Conservation (phyloP, 2,329 filamentous ascomycete genomes). For the Paraconiothyrium sp. region DNA sequence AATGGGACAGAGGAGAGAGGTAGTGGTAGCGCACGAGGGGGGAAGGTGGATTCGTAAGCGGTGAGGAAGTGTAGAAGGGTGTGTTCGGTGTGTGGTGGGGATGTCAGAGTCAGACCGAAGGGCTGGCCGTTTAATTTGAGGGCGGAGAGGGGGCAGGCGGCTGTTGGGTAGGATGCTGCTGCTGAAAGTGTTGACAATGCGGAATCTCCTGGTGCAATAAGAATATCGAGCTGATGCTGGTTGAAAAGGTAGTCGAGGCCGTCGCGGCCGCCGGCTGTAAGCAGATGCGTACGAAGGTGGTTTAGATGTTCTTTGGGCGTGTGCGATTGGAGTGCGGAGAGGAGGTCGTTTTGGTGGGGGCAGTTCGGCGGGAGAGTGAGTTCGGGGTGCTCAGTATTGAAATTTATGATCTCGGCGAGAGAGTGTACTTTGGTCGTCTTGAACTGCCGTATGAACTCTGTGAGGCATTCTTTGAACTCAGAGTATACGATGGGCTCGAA, state of each 20-base stretch:
- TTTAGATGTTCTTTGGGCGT: slow-evolving; percentile 36
- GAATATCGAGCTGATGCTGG: slow-evolving; percentile 40
- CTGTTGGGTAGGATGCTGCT: slow-evolving; percentile 48
- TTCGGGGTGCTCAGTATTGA: slow-evolving; percentile 49
- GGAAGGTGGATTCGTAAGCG: slow-evolving; percentile 49
- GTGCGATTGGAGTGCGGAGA: slow-evolving; percentile 41
- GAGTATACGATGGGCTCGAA: slow-evolving; percentile 50
- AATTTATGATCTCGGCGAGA: slow-evolving; percentile 50
- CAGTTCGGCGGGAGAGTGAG: slow-evolving; percentile 44
- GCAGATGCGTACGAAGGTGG: slow-evolving; percentile 39
- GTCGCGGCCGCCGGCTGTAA: slow-evolving; percentile 40
- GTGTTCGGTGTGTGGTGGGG: slow-evolving; percentile 44
- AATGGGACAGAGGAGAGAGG: slow-evolving; percentile 40
- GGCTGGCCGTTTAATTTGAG: slow-evolving; percentile 49
- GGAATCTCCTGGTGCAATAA: slow-evolving; percentile 47
- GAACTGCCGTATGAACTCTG: slow-evolving; percentile 48
- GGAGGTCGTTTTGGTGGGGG: slow-evolving; percentile 48
- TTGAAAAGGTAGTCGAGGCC: slow-evolving; percentile 46
- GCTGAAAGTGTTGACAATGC: slow-evolving; percentile 47
- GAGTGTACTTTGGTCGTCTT: slow-evolving; percentile 48
- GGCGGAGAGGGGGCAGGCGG: slow-evolving; percentile 44
- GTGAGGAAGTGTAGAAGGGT: slow-evolving; percentile 48
- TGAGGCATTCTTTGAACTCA: slow-evolving; percentile 46
- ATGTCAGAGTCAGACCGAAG: slow-evolving; percentile 46
- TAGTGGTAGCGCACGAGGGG: slow-evolving; percentile 41